Evolutionary conservation across 108 stramenopile species (phyloP), one percentile per base, ranked within the genome.

Genomic region (Cyclotella cryptica): DNA sequence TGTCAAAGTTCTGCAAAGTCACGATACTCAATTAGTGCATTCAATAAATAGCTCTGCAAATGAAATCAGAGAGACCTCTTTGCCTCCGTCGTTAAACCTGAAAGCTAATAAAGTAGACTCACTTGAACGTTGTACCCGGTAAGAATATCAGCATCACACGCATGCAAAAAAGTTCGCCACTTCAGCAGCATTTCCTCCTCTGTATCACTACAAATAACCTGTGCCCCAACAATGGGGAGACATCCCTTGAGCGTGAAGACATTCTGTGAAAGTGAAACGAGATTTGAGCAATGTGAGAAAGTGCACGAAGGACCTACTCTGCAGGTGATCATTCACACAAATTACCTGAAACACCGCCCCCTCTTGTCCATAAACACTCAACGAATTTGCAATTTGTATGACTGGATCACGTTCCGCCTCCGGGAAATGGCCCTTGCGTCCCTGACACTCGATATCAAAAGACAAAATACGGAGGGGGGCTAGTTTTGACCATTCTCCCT

Each of bases 371-470:
- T 98, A 98, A 6, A 98, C 92, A 39, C 88, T 89, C 19, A 99
- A 76, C 28, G 78, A 85, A 79, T 97, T 97, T n/a, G 99, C 98
- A 84, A 99, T 99, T 81, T 99, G 99, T 85, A 99, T 99, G 49
- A 99, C 99, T 27, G 99, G 98, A 88, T 99, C 99, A 46, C 96
- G 85, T 58, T 98, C 96, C 6, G 99, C 97, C 76, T 99, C 97
- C 19, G 97, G 97, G 62, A 98, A 98, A 87, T 95, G 79, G 29
- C 97, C 99, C 84, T 98, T 98, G 22, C 99, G 86, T 27, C 98
- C 98, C 76, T 94, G 90, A 78, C 99, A 99, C 75, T 99, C 99
- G 80, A 99, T 99, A 86, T 99, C 99, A 19, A 97, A 89, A 14
- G 93, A 93, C 22, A 99, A 88, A 59, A 98, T 89, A 28, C 99